Evolutionary conservation across 331 rosid genomes (phyloP), one percentile per base, ranked within the genome.

Genomic region (Pyrus hybrid): DNA sequence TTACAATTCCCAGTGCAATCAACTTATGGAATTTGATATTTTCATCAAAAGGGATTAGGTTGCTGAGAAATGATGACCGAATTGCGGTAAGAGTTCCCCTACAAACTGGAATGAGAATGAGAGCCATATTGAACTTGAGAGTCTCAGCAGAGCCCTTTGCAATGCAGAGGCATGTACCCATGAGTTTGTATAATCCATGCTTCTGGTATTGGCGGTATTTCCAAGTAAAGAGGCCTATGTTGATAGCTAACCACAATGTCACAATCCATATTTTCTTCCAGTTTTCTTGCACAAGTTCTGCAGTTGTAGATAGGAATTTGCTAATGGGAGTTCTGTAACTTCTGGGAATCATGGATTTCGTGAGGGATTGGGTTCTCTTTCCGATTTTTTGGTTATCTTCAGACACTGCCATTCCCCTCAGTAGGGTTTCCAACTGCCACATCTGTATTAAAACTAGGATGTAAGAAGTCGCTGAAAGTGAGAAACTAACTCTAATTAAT

Each of bases 111-210:
- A 94, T 75, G 63, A 93, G 85, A 76, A 93, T 84, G n/a, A 91
- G 89, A 76, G 97, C 98, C 98, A 93, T 91, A 76, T 94, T 94
- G 85, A 94, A 84, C 80, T 94, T 94, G 54, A 94, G 95, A 63
- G 97, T 90, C 86, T 94, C 98, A 6, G 98, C 98, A 5, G 92
- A 88, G 78, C 98, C 98, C 73, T 94, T 94, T 79, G 98, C 98
- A 18, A 76, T 26, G 80, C 96, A 88, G 35, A 94, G 43, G 63
- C 98, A 94, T 22, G 68, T 43, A 18, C 98, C 97, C 98, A 94
- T 91, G 78, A 94, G 70, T 77, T 86, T 47, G 75, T 63, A 91
- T 21, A 89, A 88, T 25, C 65, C 82, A 63, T 7, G 81, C 0
- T 87, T 47, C 77, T 68, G 81, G 79, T 91, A 94, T 80, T 88